Conservation (phyloP, 352 stramenopile genomes). For the Globisporangium megalacanthum region DNA sequence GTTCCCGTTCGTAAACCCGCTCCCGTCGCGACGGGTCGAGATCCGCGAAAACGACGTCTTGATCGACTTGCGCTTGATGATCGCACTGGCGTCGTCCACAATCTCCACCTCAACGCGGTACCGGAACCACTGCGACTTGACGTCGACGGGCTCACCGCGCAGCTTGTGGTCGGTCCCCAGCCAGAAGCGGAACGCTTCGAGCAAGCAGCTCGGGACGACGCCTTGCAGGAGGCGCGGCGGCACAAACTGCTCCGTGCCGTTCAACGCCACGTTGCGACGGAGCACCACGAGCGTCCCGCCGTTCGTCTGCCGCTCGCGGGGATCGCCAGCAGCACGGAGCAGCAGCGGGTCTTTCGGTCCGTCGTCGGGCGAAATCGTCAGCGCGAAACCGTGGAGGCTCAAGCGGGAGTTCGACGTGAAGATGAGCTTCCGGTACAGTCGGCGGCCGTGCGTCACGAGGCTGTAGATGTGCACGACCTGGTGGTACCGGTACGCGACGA, state of each 20-base stretch:
- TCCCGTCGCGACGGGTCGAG: slow-evolving; percentile 18
- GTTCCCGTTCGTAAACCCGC: slow-evolving; percentile 11
- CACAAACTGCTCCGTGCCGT: slow-evolving; percentile 85
- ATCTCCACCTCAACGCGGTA: slow-evolving; percentile 81
- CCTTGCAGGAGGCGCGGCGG: slow-evolving; percentile 92
- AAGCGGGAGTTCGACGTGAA: slow-evolving; percentile 96
- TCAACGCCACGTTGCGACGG: slow-evolving; percentile 55
- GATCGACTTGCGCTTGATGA: slow-evolving; percentile 63
- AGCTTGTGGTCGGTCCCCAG: slow-evolving; percentile 94
- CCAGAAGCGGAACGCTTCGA: slow-evolving; percentile 97
- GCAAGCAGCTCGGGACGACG: slow-evolving; percentile 90
- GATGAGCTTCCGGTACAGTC: slow-evolving; percentile 95
- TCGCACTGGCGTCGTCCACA: slow-evolving; percentile 24
- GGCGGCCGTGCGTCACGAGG: slow-evolving; percentile 94
- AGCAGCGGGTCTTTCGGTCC: slow-evolving; percentile 54
- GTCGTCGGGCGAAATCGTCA: slow-evolving; percentile 58
- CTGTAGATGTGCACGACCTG: slow-evolving; percentile 96
- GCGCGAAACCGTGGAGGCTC: slow-evolving; percentile 90
- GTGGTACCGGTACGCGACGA: slow-evolving; percentile 91
- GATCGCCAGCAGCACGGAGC: slow-evolving; percentile 59
- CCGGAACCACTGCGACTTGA: slow-evolving; percentile 85
- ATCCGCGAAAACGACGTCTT: slow-evolving; percentile 68
- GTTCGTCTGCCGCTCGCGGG: slow-evolving; percentile 47
- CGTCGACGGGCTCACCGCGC: slow-evolving; percentile 89
- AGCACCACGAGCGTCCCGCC: slow-evolving; percentile 90